A percentile compares a stretch with the other conserved stretches of the same genome.
phyloP scores from a whole-genome alignment of 1,139 yeast genomes.

The Suhomyces maxii region DNA sequence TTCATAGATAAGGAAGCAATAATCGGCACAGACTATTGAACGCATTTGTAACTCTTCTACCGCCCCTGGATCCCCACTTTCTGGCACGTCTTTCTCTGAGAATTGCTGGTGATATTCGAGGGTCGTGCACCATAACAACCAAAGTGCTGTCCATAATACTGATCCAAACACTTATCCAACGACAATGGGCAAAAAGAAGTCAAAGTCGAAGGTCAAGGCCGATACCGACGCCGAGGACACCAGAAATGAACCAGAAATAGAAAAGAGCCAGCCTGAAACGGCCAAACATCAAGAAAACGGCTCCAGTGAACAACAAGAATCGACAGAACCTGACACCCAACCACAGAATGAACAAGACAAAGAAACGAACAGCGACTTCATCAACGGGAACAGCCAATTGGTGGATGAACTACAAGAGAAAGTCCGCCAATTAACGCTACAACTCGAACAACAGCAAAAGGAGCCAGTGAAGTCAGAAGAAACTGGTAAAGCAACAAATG shows the following conservation, averaged over 20 bases:
- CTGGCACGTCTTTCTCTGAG: too few species aligned
- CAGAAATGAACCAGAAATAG: neutral
- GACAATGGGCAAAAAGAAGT: constrained; percentile 32
- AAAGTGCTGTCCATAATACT: neutral
- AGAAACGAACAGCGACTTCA: neutral
- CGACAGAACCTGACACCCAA: neutral
- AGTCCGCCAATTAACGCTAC: constrained; percentile 20
- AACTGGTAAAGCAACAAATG: neutral
- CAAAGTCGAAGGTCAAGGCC: constrained; percentile 21
- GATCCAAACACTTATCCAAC: neutral
- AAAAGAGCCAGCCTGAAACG: neutral
- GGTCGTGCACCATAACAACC: neutral
- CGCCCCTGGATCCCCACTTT: too few species aligned
- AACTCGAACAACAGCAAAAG: constrained; percentile 14
- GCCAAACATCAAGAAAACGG: neutral
- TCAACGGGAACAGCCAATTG: neutral
- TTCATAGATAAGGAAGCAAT: too few species aligned
- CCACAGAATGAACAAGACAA: neutral
- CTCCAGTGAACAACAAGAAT: neutral
- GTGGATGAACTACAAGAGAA: constrained; percentile 17
- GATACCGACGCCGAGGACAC: constrained; percentile 4
- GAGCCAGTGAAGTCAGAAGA: constrained; percentile 1
- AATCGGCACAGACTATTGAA: too few species aligned
- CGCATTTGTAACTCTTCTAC: too few species aligned
- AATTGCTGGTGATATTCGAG: too few species aligned